Base-by-base conservation (phyloP, 176 grass and related monocot species). In the Carex littledalei region DNA sequence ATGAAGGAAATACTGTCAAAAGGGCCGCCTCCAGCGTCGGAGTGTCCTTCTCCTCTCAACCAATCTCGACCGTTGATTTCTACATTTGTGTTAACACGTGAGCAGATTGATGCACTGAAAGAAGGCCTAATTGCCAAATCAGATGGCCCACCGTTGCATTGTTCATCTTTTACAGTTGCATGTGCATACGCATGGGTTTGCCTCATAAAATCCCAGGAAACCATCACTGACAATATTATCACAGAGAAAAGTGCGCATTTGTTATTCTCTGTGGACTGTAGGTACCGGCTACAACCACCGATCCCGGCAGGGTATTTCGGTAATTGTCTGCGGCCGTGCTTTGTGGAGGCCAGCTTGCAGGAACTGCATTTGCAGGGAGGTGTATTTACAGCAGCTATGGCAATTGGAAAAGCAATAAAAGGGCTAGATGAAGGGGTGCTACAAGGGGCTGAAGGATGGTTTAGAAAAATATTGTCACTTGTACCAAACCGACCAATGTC, bases 131-230 rank as follows among this genome's bases (percentile, higher is more conserved):
- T 61, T 8, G 86, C 86, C 10, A 87, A 60, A 83, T 67, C 9
- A 37, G 22, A 72, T 12, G 78, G 65, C 22, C 63, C 84, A 41
- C 17, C 43, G 4, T 69, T 80, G 50, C 96, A 94, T 89, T 87
- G 88, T 89, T 99, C 96, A 10, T 81, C 91, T 29, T 99, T 99
- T 63, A 92, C 91, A 35, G 96, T 94, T 87, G 93, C 93, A 39
- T 95, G 96, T 75, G 93, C 96, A n/a, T 92, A 90, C 53, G 93
- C 93, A 67, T 99, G 96, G 96, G 78, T 87, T 20, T 95, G 96
- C 84, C 88, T 99, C 20, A 79, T 86, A 60, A 79, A 83, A 58
- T 75, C 82, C 8, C 83, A 85, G 43, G 65, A 62, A 39, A 17
- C 21, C 3, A 35, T 6, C 49, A 69, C 52, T n/a, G 14, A 24